Evolutionary conservation across 2,329 filamentous ascomycete species (phyloP).

Genomic region (Didymellaceae sp.): DNA sequence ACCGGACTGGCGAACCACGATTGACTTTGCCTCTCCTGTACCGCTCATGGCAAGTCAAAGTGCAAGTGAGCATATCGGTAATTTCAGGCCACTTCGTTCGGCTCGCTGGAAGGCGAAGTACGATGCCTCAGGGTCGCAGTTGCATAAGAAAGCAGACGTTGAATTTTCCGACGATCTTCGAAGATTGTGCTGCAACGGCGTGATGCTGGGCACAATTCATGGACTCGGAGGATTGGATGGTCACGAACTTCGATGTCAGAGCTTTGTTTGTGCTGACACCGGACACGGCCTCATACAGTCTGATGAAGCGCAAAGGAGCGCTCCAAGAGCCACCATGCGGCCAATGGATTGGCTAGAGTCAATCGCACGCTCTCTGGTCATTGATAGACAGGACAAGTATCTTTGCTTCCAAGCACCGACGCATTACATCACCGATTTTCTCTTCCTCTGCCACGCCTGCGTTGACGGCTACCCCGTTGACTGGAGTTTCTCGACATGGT

Average conservation of each 20-base stretch:
- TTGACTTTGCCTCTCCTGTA: slow-evolving; percentile 40
- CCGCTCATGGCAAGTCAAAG: slow-evolving; percentile 45
- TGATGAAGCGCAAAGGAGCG: slow-evolving; percentile 1
- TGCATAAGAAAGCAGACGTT: slow-evolving; percentile 29
- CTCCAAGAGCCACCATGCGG: slow-evolving; percentile 16
- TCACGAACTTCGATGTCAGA: slow-evolving; percentile 36
- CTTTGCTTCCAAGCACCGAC: slow-evolving; percentile 33
- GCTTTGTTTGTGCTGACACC: slow-evolving; percentile 28
- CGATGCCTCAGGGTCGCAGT: slow-evolving; percentile 31
- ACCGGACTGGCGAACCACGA: slow-evolving; percentile 37
- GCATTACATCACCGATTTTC: slow-evolving; percentile 36
- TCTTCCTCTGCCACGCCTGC: slow-evolving; percentile 34
- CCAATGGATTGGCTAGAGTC: slow-evolving; percentile 29
- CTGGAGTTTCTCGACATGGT: slow-evolving; percentile 39
- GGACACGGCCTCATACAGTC: slow-evolving; percentile 27
- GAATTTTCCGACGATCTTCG: slow-evolving; percentile 29
- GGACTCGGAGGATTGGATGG: slow-evolving; percentile 34
- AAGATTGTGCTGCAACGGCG: slow-evolving; percentile 34
- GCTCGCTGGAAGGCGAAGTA: slow-evolving; percentile 32
- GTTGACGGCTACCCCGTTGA: slow-evolving; percentile 28
- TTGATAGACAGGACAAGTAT: slow-evolving; percentile 43
- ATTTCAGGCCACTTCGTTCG: slow-evolving; percentile 37
- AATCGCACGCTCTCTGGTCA: slow-evolving; percentile 34
- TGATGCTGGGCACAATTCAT: slow-evolving; percentile 33
- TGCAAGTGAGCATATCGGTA: slow-evolving; percentile 36